Evolutionary conservation across 2,329 filamentous ascomycete species (phyloP).

Genomic region (Paecilomyces fulvus): DNA sequence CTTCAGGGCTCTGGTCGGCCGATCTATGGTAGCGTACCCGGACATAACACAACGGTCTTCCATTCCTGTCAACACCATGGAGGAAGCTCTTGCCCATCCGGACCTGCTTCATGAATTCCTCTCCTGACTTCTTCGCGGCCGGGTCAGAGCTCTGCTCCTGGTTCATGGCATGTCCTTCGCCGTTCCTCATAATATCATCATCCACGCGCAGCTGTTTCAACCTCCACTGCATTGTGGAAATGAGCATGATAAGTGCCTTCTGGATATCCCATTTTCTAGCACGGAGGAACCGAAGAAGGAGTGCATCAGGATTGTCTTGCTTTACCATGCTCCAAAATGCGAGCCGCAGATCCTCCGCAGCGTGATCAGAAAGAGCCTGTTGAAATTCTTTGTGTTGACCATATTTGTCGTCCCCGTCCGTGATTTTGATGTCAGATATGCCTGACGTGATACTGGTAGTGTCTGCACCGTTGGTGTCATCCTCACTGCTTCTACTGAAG

Average conservation of each 20-base stretch:
- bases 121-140: conserved; percentile 56
- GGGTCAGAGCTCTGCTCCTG: conserved; percentile 53
- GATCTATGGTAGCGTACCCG: conserved; percentile 72
- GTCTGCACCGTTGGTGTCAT: conserved; percentile 24
- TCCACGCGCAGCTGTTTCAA: conserved; percentile 77
- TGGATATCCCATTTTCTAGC: conserved; percentile 96
- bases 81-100: conserved; percentile 89
- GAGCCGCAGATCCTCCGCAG: conserved; percentile 67
- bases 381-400: conserved; percentile 81
- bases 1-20: conserved; percentile 73
- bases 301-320: conserved; percentile 83
- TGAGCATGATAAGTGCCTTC: conserved; percentile 85
- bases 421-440: conserved; percentile 28
- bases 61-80: conserved; percentile 76
- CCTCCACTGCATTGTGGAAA: conserved; percentile 92
- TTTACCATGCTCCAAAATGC: conserved; percentile 94
- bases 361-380: conserved; percentile 66
- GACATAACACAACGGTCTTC: conserved; percentile 79
- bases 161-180: conserved; percentile 59
- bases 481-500: conserved; percentile 58
- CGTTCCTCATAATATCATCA: conserved; percentile 71
- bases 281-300: conserved; percentile 72
- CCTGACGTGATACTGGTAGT: conserved; percentile 31
- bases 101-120: conserved; percentile 75
- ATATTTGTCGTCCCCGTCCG: conserved; percentile 76